A percentile compares a stretch with the other conserved stretches of the same genome.
phyloP scores from a whole-genome alignment of 2,329 filamentous ascomycete species.

The Cercospora janseana region DNA sequence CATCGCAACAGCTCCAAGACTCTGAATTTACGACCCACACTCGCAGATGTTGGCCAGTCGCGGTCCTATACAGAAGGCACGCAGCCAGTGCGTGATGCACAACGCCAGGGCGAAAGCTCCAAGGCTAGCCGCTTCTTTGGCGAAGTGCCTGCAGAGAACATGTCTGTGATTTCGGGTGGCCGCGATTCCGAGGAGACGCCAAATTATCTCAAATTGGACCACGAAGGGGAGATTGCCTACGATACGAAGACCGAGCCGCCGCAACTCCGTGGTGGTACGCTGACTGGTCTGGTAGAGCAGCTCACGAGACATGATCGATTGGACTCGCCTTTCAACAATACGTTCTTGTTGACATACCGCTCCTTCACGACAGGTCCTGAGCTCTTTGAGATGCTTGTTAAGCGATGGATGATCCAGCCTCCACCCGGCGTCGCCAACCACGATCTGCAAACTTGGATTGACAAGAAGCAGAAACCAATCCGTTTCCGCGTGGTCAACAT shows the following conservation, averaged over 20 bases:
- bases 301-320: conserved; percentile 93
- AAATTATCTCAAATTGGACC: conserved; percentile 79
- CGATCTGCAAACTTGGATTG: conserved; percentile 84
- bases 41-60: conserved; percentile 57
- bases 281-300: conserved; percentile 88
- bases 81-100: conserved; percentile 23
- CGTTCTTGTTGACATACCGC: conserved; percentile 92
- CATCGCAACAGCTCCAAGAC: conserved; percentile 36
- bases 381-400: conserved; percentile 87
- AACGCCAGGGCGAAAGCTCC: conserved; percentile 42
- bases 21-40: conserved; percentile 48
- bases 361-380: conserved; percentile 91
- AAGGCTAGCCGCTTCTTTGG: conserved; percentile 54
- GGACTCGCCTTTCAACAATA: conserved; percentile 94
- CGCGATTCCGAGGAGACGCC: conserved; percentile 71
- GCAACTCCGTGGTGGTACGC: conserved; percentile 81
- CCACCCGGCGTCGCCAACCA: conserved; percentile 72
- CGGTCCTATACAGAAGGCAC: conserved; percentile 65
- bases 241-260: conserved; percentile 76
- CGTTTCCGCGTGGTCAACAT: conserved; percentile 97
- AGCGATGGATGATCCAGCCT: conserved; percentile 88
- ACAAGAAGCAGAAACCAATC: conserved; percentile 93
- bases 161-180: conserved; percentile 36
- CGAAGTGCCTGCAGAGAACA: conserved; percentile 45
- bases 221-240: conserved; percentile 85